These are phyloP conservation scores for Debaryomyces robertsiae DNA, from an alignment of 1,139 yeast genomes.

Conservation along the genomic window DNA sequence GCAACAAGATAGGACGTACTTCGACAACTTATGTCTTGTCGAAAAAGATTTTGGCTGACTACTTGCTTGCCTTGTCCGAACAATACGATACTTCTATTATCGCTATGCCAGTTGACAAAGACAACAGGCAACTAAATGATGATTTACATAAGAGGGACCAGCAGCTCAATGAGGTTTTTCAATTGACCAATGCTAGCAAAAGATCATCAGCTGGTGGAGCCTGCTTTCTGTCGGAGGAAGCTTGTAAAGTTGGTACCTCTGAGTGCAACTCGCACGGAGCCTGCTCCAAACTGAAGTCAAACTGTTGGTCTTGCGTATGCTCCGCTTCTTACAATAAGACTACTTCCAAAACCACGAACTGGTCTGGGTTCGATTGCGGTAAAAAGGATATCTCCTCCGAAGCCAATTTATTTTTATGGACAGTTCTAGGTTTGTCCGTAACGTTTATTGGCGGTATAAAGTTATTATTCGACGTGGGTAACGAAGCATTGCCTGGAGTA, in stretches of 20 bases:
- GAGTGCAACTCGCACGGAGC: constrained; percentile 66
- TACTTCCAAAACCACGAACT: constrained; percentile 54
- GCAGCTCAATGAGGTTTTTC: constrained; percentile 29
- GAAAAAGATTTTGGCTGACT: constrained; percentile 33
- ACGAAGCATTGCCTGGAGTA: constrained; percentile 68
- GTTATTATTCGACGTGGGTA: constrained; percentile 55
- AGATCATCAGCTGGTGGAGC: constrained; percentile 19
- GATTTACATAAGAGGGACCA: constrained; percentile 25
- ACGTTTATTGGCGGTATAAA: constrained; percentile 56
- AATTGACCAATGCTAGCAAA: constrained; percentile 15
- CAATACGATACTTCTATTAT: constrained; percentile 37
- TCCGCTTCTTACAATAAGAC: constrained; percentile 49
- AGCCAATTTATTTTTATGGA: constrained; percentile 70
- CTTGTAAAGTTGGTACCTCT: constrained; percentile 55
- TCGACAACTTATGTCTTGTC: constrained; percentile 45
- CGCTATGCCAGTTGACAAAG: constrained; percentile 26
- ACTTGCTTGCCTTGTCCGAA: constrained; percentile 28
- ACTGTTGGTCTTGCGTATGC: constrained; percentile 64
- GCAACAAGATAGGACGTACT: constrained; percentile 42
- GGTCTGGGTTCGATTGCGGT: constrained; percentile 70
- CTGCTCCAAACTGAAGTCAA: constrained; percentile 44
- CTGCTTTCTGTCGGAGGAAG: constrained; percentile 49
- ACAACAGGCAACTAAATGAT: constrained; percentile 3
- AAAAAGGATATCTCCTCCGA: constrained; percentile 66
- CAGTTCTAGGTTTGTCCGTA: constrained; percentile 49